These are phyloP conservation scores for Colletotrichum sidae DNA, from an alignment of 2,329 filamentous ascomycete genomes.

Conservation along the genomic window DNA sequence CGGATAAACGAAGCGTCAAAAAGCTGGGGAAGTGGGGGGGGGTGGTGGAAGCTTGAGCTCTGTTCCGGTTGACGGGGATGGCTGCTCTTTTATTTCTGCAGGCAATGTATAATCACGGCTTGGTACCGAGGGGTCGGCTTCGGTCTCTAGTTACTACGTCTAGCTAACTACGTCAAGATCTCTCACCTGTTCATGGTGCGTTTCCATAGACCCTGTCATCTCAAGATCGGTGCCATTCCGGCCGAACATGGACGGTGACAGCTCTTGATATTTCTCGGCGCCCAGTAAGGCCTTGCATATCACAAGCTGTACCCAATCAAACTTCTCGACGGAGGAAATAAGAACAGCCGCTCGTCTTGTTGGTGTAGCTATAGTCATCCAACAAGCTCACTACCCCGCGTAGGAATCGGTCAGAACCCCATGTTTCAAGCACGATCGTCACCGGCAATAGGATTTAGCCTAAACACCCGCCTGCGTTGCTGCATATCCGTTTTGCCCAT, in stretches of 20 bases:
- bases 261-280: not conserved
- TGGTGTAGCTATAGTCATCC: not conserved
- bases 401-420: slow-evolving; percentile 1
- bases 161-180: too few species aligned
- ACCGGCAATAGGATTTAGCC: slow-evolving; percentile 35
- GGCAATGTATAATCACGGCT: not conserved
- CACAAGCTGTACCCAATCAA: too few species aligned
- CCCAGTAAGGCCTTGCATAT: not conserved
- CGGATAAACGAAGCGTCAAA: not conserved
- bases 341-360: not conserved
- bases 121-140: not conserved
- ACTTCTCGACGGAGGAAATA: too few species aligned
- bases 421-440: slow-evolving; percentile 11
- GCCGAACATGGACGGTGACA: slow-evolving; percentile 7
- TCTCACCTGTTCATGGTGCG: not conserved
- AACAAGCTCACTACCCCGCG: slow-evolving; percentile 23
- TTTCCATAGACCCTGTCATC: not conserved
- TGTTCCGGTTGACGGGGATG: slow-evolving; percentile 5
- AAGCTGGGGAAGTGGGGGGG: not conserved
- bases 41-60: not conserved
- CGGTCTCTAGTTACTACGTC: too few species aligned
- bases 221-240: not conserved
- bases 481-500: slow-evolving; percentile 24
- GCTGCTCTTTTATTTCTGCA: slow-evolving; percentile 12
- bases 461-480: slow-evolving; percentile 1